Conservation (phyloP, 1,139 yeast species). For the Magnusiomyces ingens region DNA sequence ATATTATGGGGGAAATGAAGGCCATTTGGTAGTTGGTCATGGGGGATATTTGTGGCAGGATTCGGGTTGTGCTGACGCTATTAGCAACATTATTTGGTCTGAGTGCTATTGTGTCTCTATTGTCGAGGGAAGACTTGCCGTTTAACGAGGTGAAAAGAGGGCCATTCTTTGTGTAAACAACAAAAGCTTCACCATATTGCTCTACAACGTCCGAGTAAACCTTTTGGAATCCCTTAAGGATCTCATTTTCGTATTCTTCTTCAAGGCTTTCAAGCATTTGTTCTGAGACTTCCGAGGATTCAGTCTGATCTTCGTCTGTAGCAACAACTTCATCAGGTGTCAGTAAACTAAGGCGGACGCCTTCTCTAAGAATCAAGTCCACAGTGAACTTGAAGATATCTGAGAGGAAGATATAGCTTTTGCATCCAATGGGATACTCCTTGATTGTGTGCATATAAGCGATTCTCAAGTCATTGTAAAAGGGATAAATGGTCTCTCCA, state of each 20-base stretch:
- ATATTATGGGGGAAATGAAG: slow-evolving; percentile 43
- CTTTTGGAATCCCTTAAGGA: slow-evolving; percentile 56
- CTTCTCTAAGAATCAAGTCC: slow-evolving; percentile 68
- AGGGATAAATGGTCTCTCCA: slow-evolving; percentile 15
- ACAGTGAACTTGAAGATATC: slow-evolving; percentile 62
- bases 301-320: slow-evolving; percentile 8
- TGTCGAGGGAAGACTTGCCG: slow-evolving; percentile 59
- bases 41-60: slow-evolving; percentile 45
- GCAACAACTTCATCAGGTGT: slow-evolving; percentile 22
- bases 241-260: slow-evolving; percentile 30
- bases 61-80: slow-evolving; percentile 50
- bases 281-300: slow-evolving; percentile 12
- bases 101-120: slow-evolving; percentile 37
- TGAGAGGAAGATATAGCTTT: slow-evolving; percentile 53
- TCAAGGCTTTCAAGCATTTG: slow-evolving; percentile 20
- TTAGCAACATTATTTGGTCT: slow-evolving; percentile 46
- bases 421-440: slow-evolving; percentile 49
- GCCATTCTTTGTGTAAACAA: slow-evolving; percentile 42
- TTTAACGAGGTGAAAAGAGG: slow-evolving; percentile 68
- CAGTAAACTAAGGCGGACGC: slow-evolving; percentile 42
- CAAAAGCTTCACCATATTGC: slow-evolving; percentile 59
- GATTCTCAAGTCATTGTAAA: slow-evolving; percentile 70
- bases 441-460: slow-evolving; percentile 49
- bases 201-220: slow-evolving; percentile 55
- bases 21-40: slow-evolving; percentile 41